Percentiles rank a stretch among this genome's conserved stretches.
Evolutionary conservation across 768 basidiomycete species (phyloP).

Genomic region (Kwoniella sp.): DNA sequence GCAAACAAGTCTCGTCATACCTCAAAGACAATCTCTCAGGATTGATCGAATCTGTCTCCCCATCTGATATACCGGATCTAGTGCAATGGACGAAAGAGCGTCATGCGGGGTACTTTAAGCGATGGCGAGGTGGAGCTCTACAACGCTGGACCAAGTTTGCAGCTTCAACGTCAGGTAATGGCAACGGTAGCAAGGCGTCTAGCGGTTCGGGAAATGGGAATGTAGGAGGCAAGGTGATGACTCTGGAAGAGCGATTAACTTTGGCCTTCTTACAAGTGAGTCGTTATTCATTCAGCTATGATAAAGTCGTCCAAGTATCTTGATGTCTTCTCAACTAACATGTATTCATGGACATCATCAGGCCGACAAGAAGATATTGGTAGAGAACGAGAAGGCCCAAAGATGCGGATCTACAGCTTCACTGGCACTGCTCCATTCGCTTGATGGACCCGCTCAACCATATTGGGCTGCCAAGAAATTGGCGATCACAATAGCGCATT

Average conservation of each 20-base stretch:
- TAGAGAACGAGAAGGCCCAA: slow-evolving; percentile 66
- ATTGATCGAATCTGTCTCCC: slow-evolving; percentile 73
- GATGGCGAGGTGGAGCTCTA: slow-evolving; percentile 79
- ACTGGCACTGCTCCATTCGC: slow-evolving; percentile 82
- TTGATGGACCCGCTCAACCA: slow-evolving; percentile 73
- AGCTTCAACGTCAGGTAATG: neutral
- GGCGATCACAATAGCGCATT: slow-evolving; percentile 85
- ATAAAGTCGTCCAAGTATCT: too few relatives aligned
- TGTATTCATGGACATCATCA: slow-evolving; percentile 41
- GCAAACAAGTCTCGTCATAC: slow-evolving; percentile 83
- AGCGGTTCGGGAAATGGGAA: neutral
- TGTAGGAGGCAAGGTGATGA: slow-evolving; percentile 55
- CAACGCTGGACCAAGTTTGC: slow-evolving; percentile 49
- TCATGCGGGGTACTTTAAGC: slow-evolving; percentile 76
- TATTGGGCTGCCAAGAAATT: slow-evolving; percentile 79
- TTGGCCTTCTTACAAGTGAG: slow-evolving; percentile 82
- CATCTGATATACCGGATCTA: slow-evolving; percentile 63
- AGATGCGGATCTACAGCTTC: slow-evolving; percentile 88
- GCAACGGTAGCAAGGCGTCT: neutral
- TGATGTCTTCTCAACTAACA: neutral
- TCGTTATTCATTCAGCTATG: slow-evolving; percentile 7
- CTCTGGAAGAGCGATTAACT: slow-evolving; percentile 82
- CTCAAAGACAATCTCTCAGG: slow-evolving; percentile 82
- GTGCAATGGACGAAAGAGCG: slow-evolving; percentile 30
- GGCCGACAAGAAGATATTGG: slow-evolving; percentile 75